phyloP scores from a whole-genome alignment of 345 rosid species.

The Theobroma cacao region DNA sequence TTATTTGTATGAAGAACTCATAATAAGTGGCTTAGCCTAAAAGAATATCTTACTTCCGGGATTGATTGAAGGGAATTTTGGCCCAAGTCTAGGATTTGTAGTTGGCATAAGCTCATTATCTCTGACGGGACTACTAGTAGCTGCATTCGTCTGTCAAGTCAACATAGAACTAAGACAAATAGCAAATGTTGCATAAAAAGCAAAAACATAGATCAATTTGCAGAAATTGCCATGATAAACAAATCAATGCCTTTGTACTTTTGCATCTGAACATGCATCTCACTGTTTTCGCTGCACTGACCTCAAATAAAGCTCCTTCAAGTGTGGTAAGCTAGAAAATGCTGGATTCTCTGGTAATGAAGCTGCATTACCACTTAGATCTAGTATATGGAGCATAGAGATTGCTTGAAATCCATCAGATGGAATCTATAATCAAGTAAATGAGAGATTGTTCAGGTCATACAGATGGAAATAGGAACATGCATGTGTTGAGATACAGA shows the following conservation, averaged over 20 bases:
- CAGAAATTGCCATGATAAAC: neutral
- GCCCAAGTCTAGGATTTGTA: constrained; percentile 74
- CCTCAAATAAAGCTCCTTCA: constrained; percentile 87
- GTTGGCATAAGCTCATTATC: constrained; percentile 51
- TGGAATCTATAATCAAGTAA: constrained; percentile 52
- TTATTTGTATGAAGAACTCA: neutral
- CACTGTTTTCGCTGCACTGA: constrained; percentile 28
- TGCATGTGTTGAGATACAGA: neutral
- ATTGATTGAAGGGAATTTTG: constrained; percentile 72
- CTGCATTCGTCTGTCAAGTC: constrained; percentile 60
- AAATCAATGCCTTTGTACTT: neutral
- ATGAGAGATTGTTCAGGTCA: constrained; percentile 14
- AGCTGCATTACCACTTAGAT: constrained; percentile 69
- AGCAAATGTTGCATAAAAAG: neutral
- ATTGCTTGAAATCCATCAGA: constrained; percentile 70
- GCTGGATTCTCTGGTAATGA: constrained; percentile 50
- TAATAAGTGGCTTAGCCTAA: neutral
- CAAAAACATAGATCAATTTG: neutral
- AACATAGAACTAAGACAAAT: constrained; percentile 14
- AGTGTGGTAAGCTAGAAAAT: constrained; percentile 57
- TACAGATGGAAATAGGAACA: neutral
- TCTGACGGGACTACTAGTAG: constrained; percentile 67
- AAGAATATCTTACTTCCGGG: constrained; percentile 49
- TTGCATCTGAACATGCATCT: neutral
- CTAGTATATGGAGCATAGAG: constrained; percentile 66